Evolutionary conservation across 2,329 filamentous ascomycete species (phyloP).

Genomic region (Cryphonectria nitschkei): DNA sequence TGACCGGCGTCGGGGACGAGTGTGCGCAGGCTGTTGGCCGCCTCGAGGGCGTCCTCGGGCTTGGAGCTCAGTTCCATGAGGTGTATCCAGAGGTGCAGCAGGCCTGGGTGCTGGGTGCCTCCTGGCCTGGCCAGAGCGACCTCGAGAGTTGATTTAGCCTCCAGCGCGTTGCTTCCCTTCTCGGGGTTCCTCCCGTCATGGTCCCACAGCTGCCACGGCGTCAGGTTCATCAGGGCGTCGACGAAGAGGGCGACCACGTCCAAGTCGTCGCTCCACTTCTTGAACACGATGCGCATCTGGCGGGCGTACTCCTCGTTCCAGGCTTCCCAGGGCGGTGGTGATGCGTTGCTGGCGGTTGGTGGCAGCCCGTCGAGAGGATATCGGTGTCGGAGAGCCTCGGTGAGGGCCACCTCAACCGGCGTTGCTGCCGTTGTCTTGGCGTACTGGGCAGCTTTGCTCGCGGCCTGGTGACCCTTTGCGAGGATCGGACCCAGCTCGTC

Average conservation of each 20-base stretch:
- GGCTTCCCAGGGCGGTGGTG: constrained; percentile 40
- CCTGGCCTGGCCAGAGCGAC: constrained; percentile 54
- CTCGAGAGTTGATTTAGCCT: constrained; percentile 63
- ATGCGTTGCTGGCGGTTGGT: constrained; percentile 46
- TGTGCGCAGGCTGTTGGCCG: constrained; percentile 64
- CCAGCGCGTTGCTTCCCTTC: constrained; percentile 57
- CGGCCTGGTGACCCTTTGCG: constrained; percentile 38
- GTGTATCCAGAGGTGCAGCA: constrained; percentile 63
- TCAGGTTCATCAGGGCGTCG: constrained; percentile 55
- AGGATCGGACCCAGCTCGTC: constrained; percentile 59
- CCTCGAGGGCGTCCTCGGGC: constrained; percentile 63
- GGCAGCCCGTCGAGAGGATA: constrained; percentile 52
- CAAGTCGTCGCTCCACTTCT: constrained; percentile 41
- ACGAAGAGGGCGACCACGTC: constrained; percentile 47
- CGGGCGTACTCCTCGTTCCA: constrained; percentile 65
- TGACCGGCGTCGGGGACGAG: constrained; percentile 73
- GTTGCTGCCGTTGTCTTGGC: constrained; percentile 42
- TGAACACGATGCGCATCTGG: constrained; percentile 49
- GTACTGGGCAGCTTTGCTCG: constrained; percentile 35
- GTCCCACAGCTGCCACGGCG: constrained; percentile 52
- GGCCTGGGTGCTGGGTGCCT: constrained; percentile 58
- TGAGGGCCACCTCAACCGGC: constrained; percentile 63
- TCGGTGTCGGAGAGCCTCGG: constrained; percentile 63
- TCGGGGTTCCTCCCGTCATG: constrained; percentile 48
- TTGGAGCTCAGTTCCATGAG: constrained; percentile 55